Conservation (phyloP, 768 basidiomycete species). For the Trametes meyenii region DNA sequence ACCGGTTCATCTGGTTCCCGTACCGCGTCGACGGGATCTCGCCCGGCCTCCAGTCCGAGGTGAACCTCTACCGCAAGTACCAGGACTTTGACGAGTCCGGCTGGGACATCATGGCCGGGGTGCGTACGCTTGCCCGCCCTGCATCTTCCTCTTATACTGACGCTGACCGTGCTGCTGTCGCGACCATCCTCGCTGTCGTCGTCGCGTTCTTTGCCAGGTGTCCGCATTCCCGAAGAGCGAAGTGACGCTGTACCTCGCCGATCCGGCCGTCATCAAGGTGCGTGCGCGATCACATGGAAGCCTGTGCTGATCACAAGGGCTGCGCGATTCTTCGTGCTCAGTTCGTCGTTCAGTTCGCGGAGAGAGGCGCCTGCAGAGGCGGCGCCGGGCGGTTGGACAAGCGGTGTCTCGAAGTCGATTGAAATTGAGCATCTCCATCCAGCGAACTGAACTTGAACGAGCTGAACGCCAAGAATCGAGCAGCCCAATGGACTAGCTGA, state of each 20-base stretch:
- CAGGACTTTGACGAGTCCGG: slow-evolving; percentile 26
- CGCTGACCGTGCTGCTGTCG: too few species aligned
- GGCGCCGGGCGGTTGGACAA: too few species aligned
- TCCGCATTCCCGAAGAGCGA: slow-evolving; percentile 1
- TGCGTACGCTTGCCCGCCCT: slow-evolving; percentile 7
- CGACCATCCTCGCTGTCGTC: too few species aligned
- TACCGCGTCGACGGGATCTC: slow-evolving; percentile 24
- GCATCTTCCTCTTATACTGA: too few species aligned
- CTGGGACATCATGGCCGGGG: slow-evolving; percentile 31
- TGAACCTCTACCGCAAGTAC: slow-evolving; percentile 22
- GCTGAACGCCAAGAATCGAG: too few species aligned
- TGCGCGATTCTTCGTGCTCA: too few species aligned
- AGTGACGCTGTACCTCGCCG: slow-evolving; percentile 21
- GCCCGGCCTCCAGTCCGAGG: slow-evolving; percentile 26
- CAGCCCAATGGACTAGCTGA: too few species aligned
- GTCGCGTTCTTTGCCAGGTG: slow-evolving; percentile 9
- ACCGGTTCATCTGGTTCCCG: slow-evolving; percentile 23
- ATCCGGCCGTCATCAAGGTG: slow-evolving; percentile 21
- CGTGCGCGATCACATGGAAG: neutral
- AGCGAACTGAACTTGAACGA: too few species aligned
- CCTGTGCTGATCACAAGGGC: neutral
- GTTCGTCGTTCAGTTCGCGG: too few species aligned
- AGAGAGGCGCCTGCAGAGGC: too few species aligned
- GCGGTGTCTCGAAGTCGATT: too few species aligned
- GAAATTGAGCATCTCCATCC: too few species aligned